Evolutionary conservation across 257 asterid genomes (phyloP), one percentile per base, ranked within the genome.

Genomic region (Osmanthus fragrans): DNA sequence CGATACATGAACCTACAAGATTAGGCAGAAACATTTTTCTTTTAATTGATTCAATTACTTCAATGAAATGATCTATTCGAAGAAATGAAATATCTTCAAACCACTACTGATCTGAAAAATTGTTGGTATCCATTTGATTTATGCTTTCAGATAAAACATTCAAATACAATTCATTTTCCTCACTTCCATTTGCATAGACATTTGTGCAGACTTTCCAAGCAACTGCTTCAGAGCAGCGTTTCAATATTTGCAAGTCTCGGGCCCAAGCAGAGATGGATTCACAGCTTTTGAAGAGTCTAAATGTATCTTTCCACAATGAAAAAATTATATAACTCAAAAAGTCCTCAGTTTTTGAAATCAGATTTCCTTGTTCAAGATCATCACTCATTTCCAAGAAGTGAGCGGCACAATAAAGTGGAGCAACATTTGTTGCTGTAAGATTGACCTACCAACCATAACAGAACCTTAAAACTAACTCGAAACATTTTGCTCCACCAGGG

Each of bases 331-430:
- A 76, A 68, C 80, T 81, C 25, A 81, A 29, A 73, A 84, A 81
- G 27, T 77, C 66, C 77, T 81, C 82, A 10, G 85, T 74, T 76
- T 76, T 72, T 1, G 80, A 76, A 37, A 81, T 68, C 19, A 84
- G 74, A 49, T 81, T 84, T 68, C 84, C 88, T 1, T 58, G 80
- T 64, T 70, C 19, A n/a, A 73, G 70, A 39, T 79, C 82, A 45
- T 84, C 86, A 39, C 65, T 79, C 86, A 84, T 84, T 81, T 81
- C 84, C 70, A 84, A 40, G 78, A 81, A 79, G 54, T 81, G 81
- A 36, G 82, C 82, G 3, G 88, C 84, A 70, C 84, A 81, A 39
- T 73, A 73, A 36, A 84, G 74, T 27, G 88, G 85, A 39, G 80
- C 84, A 58, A 84, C 56, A 39, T 68, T 81, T 18, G 72, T 66